phyloP scores from a whole-genome alignment of 2,329 filamentous ascomycete species.

The Plectosphaerella sp. region DNA sequence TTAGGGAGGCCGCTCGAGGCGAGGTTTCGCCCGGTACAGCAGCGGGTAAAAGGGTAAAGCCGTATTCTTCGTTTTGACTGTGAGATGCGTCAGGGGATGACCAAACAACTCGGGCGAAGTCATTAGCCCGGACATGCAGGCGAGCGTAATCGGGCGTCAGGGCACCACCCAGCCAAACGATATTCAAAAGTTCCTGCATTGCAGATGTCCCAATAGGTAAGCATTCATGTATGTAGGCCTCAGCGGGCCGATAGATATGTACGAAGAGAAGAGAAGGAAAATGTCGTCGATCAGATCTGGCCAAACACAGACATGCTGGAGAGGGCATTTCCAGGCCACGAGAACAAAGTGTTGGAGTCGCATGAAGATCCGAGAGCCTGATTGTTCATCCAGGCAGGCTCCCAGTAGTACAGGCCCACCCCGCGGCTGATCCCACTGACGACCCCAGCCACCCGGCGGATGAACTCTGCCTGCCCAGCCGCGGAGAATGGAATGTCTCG shows the following conservation, averaged over 20 bases:
- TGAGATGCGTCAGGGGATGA: too few relatives aligned
- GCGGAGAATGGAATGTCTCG: conserved; percentile 56
- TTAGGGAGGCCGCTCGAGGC: too few relatives aligned
- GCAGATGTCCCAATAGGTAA: too few relatives aligned
- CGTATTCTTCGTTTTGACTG: too few relatives aligned
- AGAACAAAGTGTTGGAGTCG: conserved; percentile 59
- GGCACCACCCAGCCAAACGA: too few relatives aligned
- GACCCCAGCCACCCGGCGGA: conserved; percentile 54
- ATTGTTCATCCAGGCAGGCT: conserved; percentile 68
- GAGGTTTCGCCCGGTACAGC: too few relatives aligned
- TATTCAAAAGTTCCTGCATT: too few relatives aligned
- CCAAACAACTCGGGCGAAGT: too few relatives aligned
- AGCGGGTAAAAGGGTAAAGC: too few relatives aligned
- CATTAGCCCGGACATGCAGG: too few relatives aligned
- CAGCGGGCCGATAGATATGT: background rate
- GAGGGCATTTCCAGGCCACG: conserved; percentile 46
- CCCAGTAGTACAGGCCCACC: conserved; percentile 67
- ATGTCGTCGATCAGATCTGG: conserved; percentile 30
- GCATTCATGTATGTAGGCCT: too few relatives aligned
- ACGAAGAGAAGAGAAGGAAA: background rate
- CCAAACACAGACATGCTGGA: conserved; percentile 53
- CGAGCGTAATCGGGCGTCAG: too few relatives aligned
- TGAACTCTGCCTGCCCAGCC: conserved; percentile 58
- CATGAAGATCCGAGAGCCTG: conserved; percentile 61
- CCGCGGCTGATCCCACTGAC: conserved; percentile 50